phyloP scores from a whole-genome alignment of 306 rosid genomes.

The Lithocarpus polystachyus region DNA sequence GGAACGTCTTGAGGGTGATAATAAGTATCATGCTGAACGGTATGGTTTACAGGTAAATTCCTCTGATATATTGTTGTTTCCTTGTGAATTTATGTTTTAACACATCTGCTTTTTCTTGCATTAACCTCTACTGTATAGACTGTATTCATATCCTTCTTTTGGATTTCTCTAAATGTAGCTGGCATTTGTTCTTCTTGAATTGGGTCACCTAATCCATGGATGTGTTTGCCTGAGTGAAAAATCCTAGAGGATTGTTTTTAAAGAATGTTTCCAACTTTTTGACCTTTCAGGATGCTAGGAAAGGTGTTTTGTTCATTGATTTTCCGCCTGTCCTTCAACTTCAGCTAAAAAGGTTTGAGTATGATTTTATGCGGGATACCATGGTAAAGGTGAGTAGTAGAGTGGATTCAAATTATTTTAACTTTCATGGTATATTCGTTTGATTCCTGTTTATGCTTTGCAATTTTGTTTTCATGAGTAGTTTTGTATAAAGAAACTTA shows the following conservation, averaged over 20 bases:
- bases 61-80: neutral
- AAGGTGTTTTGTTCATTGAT: constrained; percentile 88
- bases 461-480: neutral
- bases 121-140: neutral
- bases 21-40: constrained; percentile 89
- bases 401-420: neutral
- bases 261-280: neutral
- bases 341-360: constrained; percentile 89
- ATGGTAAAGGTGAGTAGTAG: constrained; percentile 82
- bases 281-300: constrained; percentile 80
- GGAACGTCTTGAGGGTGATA: constrained; percentile 91
- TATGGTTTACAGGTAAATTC: constrained; percentile 75
- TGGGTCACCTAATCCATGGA: neutral
- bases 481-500: too few relatives aligned
- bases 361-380: constrained; percentile 79
- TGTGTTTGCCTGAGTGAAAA: neutral
- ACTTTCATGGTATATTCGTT: neutral
- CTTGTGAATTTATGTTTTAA: neutral
- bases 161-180: neutral
- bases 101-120: constrained; percentile 5
- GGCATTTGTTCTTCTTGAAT: neutral
- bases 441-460: neutral
- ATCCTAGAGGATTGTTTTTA: neutral
- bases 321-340: constrained; percentile 98
- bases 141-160: neutral